These are phyloP conservation scores for Aspergillus sp. DNA, from an alignment of 2,329 filamentous ascomycete species.

Conservation along the genomic window DNA sequence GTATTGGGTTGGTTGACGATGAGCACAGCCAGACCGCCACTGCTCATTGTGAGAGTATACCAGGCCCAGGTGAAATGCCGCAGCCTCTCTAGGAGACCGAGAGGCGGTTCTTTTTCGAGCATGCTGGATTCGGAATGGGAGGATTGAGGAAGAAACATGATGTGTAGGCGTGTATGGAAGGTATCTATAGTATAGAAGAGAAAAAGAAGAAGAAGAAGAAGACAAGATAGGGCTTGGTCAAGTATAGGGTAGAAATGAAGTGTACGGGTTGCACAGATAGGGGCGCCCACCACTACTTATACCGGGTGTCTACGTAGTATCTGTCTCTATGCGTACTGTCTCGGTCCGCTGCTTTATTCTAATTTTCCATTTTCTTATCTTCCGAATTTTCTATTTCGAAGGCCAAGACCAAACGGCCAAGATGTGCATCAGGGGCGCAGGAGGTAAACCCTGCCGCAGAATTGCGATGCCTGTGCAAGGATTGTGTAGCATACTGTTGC, in stretches of 20 bases:
- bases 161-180: background rate
- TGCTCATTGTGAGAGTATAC: slow-evolving; percentile 69
- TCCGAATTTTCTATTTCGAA: background rate
- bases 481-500: too few species aligned
- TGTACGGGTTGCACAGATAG: background rate
- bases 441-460: background rate
- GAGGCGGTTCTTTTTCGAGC: slow-evolving; percentile 13
- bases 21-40: slow-evolving; percentile 61
- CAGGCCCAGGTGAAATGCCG: slow-evolving; percentile 61
- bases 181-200: background rate
- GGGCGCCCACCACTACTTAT: background rate
- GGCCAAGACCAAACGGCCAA: background rate
- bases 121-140: slow-evolving; percentile 15
- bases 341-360: too few species aligned
- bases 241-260: slow-evolving; percentile 3
- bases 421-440: background rate
- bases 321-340: too few species aligned
- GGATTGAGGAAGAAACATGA: slow-evolving; percentile 14
- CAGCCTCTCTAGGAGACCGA: slow-evolving; percentile 18
- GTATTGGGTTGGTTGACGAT: slow-evolving; percentile 52
- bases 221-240: background rate
- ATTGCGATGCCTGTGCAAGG: background rate
- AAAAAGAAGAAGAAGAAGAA: background rate
- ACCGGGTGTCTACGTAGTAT: background rate
- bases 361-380: too few species aligned